Conservation (phyloP, 352 stramenopile genomes). For the Globisporangium paroecandrum region DNA sequence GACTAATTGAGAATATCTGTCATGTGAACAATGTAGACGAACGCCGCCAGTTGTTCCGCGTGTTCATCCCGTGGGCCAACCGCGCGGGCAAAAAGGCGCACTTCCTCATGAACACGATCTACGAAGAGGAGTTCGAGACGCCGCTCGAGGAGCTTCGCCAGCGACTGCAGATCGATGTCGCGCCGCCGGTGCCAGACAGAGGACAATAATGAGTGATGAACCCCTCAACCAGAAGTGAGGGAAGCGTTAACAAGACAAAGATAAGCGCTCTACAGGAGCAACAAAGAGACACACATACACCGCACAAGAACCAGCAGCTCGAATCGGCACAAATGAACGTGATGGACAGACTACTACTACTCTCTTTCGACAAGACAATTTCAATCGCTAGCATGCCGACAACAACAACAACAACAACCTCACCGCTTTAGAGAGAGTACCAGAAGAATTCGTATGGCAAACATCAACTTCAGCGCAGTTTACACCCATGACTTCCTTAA, state of each 20-base stretch:
- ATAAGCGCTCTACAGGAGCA: neutral
- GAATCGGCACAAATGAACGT: too few relatives aligned
- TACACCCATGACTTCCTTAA: too few relatives aligned
- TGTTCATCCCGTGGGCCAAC: conserved; percentile 95
- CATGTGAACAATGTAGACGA: conserved; percentile 32
- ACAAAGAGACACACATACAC: too few relatives aligned
- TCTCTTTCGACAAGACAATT: too few relatives aligned
- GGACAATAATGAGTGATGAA: neutral
- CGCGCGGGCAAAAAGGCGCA: conserved; percentile 61
- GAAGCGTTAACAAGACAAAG: neutral
- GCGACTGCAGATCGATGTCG: conserved; percentile 50
- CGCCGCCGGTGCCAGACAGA: conserved; percentile 29
- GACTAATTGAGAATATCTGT: neutral
- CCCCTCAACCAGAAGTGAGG: conserved; percentile 20
- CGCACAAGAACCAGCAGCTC: too few relatives aligned
- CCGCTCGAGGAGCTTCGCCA: conserved; percentile 83
- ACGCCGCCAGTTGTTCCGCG: conserved; percentile 63
- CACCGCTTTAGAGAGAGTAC: too few relatives aligned
- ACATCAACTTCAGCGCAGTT: too few relatives aligned
- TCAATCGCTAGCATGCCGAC: too few relatives aligned
- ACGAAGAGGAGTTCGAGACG: conserved; percentile 94
- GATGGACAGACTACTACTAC: too few relatives aligned
- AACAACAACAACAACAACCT: too few relatives aligned
- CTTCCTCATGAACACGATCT: conserved; percentile 93
- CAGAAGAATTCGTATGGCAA: too few relatives aligned